phyloP scores from a whole-genome alignment of 2,329 filamentous ascomycete species.

The Penicillium sp. region DNA sequence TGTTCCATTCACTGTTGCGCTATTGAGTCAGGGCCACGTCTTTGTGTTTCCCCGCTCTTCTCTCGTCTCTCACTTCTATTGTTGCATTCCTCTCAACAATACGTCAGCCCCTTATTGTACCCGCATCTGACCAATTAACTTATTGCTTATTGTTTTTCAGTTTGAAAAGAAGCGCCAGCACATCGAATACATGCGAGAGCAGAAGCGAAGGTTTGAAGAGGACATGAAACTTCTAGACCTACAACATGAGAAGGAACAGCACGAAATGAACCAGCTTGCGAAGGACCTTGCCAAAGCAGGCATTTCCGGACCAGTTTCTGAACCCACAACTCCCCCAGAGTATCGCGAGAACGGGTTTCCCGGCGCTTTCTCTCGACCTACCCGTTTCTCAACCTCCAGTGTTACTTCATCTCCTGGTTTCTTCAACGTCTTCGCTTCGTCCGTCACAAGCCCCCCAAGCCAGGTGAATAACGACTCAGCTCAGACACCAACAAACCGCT shows the following conservation, averaged over 20 bases:
- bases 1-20: background rate
- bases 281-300: conserved; percentile 70
- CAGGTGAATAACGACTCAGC: conserved; percentile 60
- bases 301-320: conserved; percentile 77
- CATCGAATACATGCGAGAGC: conserved; percentile 87
- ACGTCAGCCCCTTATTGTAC: conserved; percentile 8
- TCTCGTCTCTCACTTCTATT: background rate
- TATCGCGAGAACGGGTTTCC: conserved; percentile 83
- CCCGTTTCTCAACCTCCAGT: conserved; percentile 87
- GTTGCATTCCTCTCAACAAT: conserved; percentile 12
- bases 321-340: conserved; percentile 95
- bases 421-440: conserved; percentile 73
- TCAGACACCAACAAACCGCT: conserved; percentile 61
- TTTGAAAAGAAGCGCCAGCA: conserved; percentile 93
- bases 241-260: conserved; percentile 80
- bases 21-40: background rate
- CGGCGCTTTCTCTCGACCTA: conserved; percentile 79
- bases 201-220: conserved; percentile 85
- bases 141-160: conserved; percentile 58
- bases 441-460: conserved; percentile 77
- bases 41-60: background rate
- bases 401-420: conserved; percentile 80
- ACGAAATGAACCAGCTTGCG: conserved; percentile 83
- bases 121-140: conserved; percentile 7
- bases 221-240: conserved; percentile 90